phyloP scores from a whole-genome alignment of 805 yeast species.

The Clavispora asparagi region DNA sequence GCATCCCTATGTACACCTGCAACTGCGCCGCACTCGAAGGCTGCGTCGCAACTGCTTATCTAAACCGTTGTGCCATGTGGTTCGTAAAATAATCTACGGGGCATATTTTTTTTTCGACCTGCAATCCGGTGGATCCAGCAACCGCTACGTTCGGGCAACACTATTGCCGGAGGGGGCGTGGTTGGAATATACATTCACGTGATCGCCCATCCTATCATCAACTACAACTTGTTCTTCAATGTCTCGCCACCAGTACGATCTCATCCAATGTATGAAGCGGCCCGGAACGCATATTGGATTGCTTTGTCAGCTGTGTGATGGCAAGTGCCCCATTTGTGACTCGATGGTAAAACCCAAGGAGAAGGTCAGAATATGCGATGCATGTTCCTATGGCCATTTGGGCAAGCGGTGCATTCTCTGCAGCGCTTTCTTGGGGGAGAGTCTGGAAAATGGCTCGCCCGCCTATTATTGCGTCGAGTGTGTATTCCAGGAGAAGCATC shows the following conservation, averaged over 20 bases:
- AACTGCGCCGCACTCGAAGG: neutral
- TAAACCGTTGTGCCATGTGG: no score
- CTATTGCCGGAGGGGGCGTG: no score
- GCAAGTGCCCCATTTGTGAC: constrained; percentile 87
- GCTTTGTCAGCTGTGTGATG: constrained; percentile 84
- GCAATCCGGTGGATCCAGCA: no score
- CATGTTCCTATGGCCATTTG: constrained; percentile 70
- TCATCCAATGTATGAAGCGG: constrained; percentile 76
- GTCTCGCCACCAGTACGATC: constrained; percentile 89
- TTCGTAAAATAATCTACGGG: no score
- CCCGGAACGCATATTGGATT: constrained; percentile 72
- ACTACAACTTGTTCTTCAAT: constrained; percentile 26
- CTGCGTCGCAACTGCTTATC: no score
- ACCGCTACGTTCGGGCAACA: no score
- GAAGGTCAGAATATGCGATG: constrained; percentile 72
- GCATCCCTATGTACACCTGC: neutral
- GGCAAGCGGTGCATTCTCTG: constrained; percentile 74
- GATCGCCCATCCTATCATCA: neutral
- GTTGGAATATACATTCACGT: neutral
- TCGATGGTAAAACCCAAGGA: constrained; percentile 70
- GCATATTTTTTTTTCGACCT: no score
- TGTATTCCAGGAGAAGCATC: constrained; percentile 66
- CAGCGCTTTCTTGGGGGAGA: constrained; percentile 56
- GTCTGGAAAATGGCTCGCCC: constrained; percentile 29
- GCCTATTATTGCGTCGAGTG: constrained; percentile 88